These are phyloP conservation scores for Zygosaccharomyces rouxii DNA, from an alignment of 805 yeast species.

Conservation along the genomic window DNA sequence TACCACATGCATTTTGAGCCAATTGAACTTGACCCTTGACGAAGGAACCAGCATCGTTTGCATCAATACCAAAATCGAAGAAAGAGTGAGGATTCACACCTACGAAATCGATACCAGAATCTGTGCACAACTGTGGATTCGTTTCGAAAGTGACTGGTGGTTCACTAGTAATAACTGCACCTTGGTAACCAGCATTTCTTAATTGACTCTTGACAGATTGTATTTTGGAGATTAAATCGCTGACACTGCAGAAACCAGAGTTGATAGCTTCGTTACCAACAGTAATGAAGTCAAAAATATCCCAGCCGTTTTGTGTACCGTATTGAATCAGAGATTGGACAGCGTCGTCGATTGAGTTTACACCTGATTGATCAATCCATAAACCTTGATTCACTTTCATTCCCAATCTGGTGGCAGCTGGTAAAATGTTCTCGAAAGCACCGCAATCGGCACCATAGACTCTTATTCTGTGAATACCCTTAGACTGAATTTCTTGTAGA, in stretches of 20 bases:
- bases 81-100: constrained; percentile 87
- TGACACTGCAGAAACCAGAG: constrained; percentile 54
- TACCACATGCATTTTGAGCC: constrained; percentile 52
- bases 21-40: constrained; percentile 57
- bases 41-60: constrained; percentile 67
- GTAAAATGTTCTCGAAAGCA: constrained; percentile 58
- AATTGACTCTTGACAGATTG: constrained; percentile 56
- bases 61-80: constrained; percentile 60
- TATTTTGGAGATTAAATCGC: constrained; percentile 63
- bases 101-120: constrained; percentile 70
- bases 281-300: constrained; percentile 67
- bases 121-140: constrained; percentile 64
- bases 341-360: constrained; percentile 60
- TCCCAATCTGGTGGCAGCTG: constrained; percentile 56
- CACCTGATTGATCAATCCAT: constrained; percentile 68
- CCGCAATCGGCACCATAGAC: constrained; percentile 86
- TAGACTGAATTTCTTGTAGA: constrained; percentile 50
- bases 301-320: constrained; percentile 60
- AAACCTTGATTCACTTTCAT: constrained; percentile 79
- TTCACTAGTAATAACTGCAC: constrained; percentile 78
- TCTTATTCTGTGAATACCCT: constrained; percentile 65
- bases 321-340: constrained; percentile 50
- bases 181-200: constrained; percentile 66
- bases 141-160: constrained; percentile 72
- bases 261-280: constrained; percentile 86